Evolutionary conservation across 2,329 filamentous ascomycete genomes (phyloP).

Genomic region (Shiraia sp.): DNA sequence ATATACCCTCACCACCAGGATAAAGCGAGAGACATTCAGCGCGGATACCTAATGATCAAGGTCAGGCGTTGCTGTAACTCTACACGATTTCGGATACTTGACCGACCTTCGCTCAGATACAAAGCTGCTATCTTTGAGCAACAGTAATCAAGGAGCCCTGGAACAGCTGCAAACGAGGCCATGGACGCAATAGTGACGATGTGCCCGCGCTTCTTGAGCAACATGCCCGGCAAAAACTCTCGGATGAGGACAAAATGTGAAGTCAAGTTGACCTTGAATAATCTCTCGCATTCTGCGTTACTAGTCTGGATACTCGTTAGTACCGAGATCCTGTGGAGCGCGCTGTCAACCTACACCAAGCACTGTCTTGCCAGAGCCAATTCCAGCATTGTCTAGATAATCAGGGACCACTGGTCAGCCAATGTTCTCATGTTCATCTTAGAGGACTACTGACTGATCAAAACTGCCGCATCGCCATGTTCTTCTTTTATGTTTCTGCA

Average conservation of each 20-base stretch:
- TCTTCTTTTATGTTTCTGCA: conserved; percentile 23
- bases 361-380: conserved; percentile 22
- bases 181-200: conserved; percentile 36
- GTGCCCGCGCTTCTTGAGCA: conserved; percentile 33
- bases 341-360: conserved; percentile 17
- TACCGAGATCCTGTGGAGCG: neutral
- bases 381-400: conserved; percentile 40
- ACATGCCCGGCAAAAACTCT: conserved; percentile 37
- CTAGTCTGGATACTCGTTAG: conserved; percentile 17
- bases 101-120: conserved; percentile 32
- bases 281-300: conserved; percentile 28
- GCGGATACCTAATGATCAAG: conserved; percentile 21
- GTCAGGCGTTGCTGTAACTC: no score
- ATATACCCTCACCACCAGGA: conserved; percentile 26
- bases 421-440: no score
- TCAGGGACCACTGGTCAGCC: no score
- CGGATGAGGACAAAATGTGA: conserved; percentile 33
- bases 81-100: neutral
- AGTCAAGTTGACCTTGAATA: conserved; percentile 37
- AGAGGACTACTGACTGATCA: no score
- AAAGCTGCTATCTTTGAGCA: conserved; percentile 32
- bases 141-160: conserved; percentile 34
- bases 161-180: conserved; percentile 28
- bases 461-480: conserved; percentile 30
- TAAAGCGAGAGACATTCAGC: conserved; percentile 32